These are phyloP conservation scores for Parascedosporium putredinis DNA, from an alignment of 2,329 filamentous ascomycete genomes.

Conservation along the genomic window DNA sequence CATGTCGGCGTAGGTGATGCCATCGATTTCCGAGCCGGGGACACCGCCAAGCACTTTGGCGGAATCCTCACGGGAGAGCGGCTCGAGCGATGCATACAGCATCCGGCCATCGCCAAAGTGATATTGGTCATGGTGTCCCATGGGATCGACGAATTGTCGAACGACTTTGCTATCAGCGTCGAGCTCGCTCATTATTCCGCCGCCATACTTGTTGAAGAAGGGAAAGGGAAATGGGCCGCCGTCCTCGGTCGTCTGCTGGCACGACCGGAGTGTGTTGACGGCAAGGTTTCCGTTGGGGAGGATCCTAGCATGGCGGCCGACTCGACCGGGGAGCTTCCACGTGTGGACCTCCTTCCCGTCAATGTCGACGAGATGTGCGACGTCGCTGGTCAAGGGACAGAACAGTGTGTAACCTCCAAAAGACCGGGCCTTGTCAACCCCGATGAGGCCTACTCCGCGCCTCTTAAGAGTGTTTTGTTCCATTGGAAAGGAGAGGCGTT, in stretches of 20 bases:
- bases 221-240: slow-evolving; percentile 17
- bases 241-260: background rate
- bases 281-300: slow-evolving; percentile 20
- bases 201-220: slow-evolving; percentile 21
- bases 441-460: slow-evolving; percentile 18
- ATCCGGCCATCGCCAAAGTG: slow-evolving; percentile 18
- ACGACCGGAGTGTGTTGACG: slow-evolving; percentile 17
- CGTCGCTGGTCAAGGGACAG: slow-evolving; percentile 18
- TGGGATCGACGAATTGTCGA: slow-evolving; percentile 17
- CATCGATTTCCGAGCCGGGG: slow-evolving; percentile 15
- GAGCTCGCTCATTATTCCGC: slow-evolving; percentile 20
- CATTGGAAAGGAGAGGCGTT: slow-evolving; percentile 7
- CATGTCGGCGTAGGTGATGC: slow-evolving; percentile 19
- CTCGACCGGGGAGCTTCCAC: slow-evolving; percentile 19
- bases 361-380: slow-evolving; percentile 18
- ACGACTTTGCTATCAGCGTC: slow-evolving; percentile 16
- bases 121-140: slow-evolving; percentile 20
- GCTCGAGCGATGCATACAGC: slow-evolving; percentile 18
- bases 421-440: slow-evolving; percentile 16
- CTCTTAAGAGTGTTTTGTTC: slow-evolving; percentile 22
- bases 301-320: slow-evolving; percentile 18
- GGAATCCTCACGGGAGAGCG: slow-evolving; percentile 16
- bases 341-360: slow-evolving; percentile 18
- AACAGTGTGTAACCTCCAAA: slow-evolving; percentile 20
- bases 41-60: slow-evolving; percentile 19